Evolutionary conservation across 768 basidiomycete genomes (phyloP), one percentile per base, ranked within the genome.

Genomic region (Galerina sulciceps): DNA sequence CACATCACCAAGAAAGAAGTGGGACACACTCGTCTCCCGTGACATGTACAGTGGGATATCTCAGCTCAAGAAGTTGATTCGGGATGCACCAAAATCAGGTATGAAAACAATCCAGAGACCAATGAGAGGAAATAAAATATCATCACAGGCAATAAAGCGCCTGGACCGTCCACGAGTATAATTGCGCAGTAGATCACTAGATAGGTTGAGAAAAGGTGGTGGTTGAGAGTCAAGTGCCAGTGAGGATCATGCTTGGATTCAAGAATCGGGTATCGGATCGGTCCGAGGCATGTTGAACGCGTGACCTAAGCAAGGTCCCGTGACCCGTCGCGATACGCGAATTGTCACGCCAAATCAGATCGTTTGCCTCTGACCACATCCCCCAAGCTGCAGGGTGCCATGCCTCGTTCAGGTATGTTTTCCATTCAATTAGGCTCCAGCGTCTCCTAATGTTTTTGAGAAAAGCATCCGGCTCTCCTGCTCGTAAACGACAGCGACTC

Each of bases 401-500:
- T 60, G 59, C 50, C 43, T 41, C 59, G 59, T 40, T 59, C 62
- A 41, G 42, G 60, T 60, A 49, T 23, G 42, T 47, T 20, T 40
- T 54, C 14, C 17, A 31, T 15, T 3, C 2, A 31, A 20, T n/a
- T 11, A 35, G 41, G 8, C 5, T 10, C 20, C n/a, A 40, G 11
- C 45, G 15, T 35, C 34, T 22, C 10, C 14, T 26, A 11, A 13
- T 57, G 38, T 65, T 59, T 53, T 45, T 64, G 71, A 6, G n/a
- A 10, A 13, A 15, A 51, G 73, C 76, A 10, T 69, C 73, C 56
- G 68, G 65, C 41, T 83, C 81, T 5, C 83, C 82, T n/a, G 66
- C 75, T 10, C 75, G 76, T 40, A 90, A 90, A 71, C 79, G 85
- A 18, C 82, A 83, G 62, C 78, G 88, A 41, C 78, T 88, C 26